Percentiles rank a stretch among this genome's conserved stretches.
Evolutionary conservation across 345 rosid species (phyloP).

Genomic region (Atalantia buxifolia): DNA sequence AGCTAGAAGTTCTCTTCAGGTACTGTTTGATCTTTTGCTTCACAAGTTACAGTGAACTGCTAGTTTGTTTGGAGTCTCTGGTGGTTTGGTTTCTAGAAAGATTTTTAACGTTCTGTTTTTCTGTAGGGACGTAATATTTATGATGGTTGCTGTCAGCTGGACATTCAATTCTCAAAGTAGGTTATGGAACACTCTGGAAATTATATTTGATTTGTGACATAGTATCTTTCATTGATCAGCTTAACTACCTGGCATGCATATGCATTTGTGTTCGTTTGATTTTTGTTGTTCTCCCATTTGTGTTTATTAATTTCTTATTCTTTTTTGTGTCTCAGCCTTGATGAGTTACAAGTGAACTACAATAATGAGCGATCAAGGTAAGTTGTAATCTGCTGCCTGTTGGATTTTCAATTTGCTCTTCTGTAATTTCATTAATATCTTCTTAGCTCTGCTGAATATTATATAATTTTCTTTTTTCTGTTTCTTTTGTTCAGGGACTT

Average conservation of each 20-base stretch:
- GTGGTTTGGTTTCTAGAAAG: conserved; percentile 12
- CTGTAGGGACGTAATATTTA: conserved; percentile 93
- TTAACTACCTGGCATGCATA: background rate
- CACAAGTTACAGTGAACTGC: background rate
- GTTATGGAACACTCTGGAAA: conserved; percentile 19
- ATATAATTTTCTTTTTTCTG: background rate
- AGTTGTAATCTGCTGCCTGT: conserved; percentile 1
- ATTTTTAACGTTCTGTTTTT: conserved; percentile 4
- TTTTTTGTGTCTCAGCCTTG: conserved; percentile 57
- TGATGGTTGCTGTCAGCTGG: conserved; percentile 97
- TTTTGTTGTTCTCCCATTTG: background rate
- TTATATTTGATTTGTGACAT: conserved; percentile 3
- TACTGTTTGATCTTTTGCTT: conserved; percentile 12
- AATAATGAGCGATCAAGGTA: conserved; percentile 96
- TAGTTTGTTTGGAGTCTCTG: background rate
- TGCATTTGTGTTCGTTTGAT: background rate
- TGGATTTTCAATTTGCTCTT: conserved; percentile 6
- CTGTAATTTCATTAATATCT: background rate
- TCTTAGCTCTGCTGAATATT: conserved; percentile 3
- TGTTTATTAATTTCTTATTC: conserved; percentile 11
- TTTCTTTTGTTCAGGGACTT: conserved; percentile 61
- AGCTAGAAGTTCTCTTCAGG: conserved; percentile 94
- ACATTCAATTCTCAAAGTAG: conserved; percentile 97
- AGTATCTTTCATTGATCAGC: background rate
- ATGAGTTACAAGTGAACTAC: conserved; percentile 96